These are phyloP conservation scores for Brassica nigra DNA, from an alignment of 345 rosid species.

Conservation along the genomic window DNA sequence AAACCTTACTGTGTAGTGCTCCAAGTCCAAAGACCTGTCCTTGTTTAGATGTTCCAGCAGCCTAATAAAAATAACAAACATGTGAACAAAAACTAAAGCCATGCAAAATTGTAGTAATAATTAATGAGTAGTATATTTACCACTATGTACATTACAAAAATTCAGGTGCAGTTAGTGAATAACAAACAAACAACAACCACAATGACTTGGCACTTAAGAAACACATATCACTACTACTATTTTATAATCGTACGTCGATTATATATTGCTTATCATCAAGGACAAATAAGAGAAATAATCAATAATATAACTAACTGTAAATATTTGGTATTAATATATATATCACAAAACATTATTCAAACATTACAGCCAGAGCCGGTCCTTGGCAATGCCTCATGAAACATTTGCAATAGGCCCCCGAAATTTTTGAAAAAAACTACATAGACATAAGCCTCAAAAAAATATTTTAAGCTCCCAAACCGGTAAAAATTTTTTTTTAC, in stretches of 20 bases:
- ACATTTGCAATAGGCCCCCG: no score
- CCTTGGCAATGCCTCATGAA: no score
- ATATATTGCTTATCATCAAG: background rate
- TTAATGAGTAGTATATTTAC: background rate
- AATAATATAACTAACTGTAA: background rate
- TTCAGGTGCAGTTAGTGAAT: background rate
- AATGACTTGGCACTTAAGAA: background rate
- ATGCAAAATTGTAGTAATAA: background rate
- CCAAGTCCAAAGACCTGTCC: conserved; percentile 19
- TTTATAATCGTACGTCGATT: background rate
- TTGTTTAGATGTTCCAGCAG: conserved; percentile 1
- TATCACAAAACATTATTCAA: background rate
- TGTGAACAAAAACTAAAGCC: background rate
- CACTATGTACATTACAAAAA: background rate
- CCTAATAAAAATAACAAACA: background rate
- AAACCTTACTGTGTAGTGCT: background rate
- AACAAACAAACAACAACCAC: background rate
- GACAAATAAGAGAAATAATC: background rate
- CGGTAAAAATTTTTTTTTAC: no score
- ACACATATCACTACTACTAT: background rate
- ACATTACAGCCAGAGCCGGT: background rate
- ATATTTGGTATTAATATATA: background rate
- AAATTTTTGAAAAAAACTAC: no score
- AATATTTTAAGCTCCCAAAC: no score
- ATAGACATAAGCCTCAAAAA: no score